Evolutionary conservation across 176 grass and related monocot genomes (phyloP).

Genomic region (Phyllostachys edulis): DNA sequence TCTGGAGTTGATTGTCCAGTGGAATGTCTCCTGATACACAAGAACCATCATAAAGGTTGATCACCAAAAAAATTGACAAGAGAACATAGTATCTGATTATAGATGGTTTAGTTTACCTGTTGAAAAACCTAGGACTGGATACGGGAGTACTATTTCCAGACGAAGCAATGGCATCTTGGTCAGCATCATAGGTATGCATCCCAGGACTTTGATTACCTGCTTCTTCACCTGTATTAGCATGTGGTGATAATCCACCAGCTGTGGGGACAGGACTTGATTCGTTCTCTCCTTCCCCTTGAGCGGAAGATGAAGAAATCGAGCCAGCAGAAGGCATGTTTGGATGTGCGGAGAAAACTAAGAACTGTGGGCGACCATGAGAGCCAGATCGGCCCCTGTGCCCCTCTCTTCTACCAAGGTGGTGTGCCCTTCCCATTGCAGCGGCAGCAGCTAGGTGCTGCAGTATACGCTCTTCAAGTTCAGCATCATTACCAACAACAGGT

Average conservation of each 20-base stretch:
- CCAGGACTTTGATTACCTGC: slow-evolving; percentile 31
- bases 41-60: slow-evolving; percentile 20
- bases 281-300: slow-evolving; percentile 30
- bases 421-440: slow-evolving; percentile 61
- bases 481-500: slow-evolving; percentile 61
- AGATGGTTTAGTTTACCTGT: slow-evolving; percentile 38
- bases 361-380: slow-evolving; percentile 50
- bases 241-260: slow-evolving; percentile 36
- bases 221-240: slow-evolving; percentile 38
- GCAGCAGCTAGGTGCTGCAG: slow-evolving; percentile 79
- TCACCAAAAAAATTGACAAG: not conserved
- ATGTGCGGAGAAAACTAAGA: slow-evolving; percentile 63
- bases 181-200: slow-evolving; percentile 49
- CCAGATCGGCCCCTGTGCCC: slow-evolving; percentile 51
- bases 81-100: not conserved
- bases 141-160: slow-evolving; percentile 45
- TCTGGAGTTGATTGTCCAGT: slow-evolving; percentile 74
- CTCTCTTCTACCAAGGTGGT: slow-evolving; percentile 75
- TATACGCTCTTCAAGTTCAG: slow-evolving; percentile 83
- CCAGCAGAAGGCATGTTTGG: slow-evolving; percentile 39
- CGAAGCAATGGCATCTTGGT: slow-evolving; percentile 51
- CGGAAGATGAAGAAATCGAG: slow-evolving; percentile 41
- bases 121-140: slow-evolving; percentile 58
- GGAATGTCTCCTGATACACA: slow-evolving; percentile 45
- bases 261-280: slow-evolving; percentile 41